These are phyloP conservation scores for Prunus campanulata DNA, from an alignment of 306 rosid species.

Conservation along the genomic window DNA sequence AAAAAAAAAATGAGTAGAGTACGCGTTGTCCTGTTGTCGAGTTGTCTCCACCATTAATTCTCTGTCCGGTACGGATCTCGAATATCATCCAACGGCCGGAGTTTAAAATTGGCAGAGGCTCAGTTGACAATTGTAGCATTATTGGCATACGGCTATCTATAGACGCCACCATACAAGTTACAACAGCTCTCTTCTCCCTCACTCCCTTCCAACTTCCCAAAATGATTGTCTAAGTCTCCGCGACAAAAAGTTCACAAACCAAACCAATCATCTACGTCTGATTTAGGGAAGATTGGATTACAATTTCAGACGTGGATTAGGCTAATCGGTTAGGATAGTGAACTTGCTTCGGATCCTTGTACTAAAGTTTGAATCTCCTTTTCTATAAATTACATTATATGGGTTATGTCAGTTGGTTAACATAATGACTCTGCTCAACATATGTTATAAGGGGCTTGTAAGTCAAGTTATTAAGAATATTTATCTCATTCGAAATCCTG, in stretches of 20 bases:
- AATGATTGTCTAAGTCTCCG: not conserved
- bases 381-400: rapidly evolving
- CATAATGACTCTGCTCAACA: too few relatives aligned
- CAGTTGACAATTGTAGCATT: not conserved
- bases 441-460: too few relatives aligned
- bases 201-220: not conserved
- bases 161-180: not conserved
- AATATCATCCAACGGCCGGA: not conserved
- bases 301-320: too few relatives aligned
- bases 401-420: too few relatives aligned
- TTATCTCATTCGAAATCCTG: rapidly evolving
- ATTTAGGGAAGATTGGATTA: too few relatives aligned
- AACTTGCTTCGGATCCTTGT: rapidly evolving
- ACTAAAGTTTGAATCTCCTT: too few relatives aligned
- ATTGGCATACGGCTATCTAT: not conserved
- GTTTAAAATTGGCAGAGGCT: not conserved
- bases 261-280: too few relatives aligned
- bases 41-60: not conserved
- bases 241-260: not conserved
- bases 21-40: not conserved
- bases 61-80: not conserved
- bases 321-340: too few relatives aligned
- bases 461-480: rapidly evolving
- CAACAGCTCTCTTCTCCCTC: too few relatives aligned
- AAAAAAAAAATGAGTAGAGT: not conserved